Conservation (phyloP, 2,329 filamentous ascomycete genomes). For the Botrytis cinerea region DNA sequence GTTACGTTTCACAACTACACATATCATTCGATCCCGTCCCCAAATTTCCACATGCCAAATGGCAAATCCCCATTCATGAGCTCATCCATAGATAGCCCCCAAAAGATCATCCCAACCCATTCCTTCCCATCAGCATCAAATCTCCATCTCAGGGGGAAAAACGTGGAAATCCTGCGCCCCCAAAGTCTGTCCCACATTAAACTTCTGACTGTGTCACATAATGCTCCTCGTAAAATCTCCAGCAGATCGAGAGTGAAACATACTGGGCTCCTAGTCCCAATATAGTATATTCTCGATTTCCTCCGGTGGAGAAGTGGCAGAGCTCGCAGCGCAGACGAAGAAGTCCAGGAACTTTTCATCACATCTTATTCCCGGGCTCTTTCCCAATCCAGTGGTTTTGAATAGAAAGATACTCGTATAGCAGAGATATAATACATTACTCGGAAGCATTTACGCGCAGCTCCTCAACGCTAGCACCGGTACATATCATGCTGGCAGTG, state of each 20-base stretch:
- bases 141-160: not conserved
- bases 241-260: not conserved
- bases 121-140: not conserved
- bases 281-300: not conserved
- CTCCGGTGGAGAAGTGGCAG: no score
- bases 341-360: not conserved
- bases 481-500: constrained; percentile 4
- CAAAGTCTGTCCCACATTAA: not conserved
- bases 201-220: constrained; percentile 2
- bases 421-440: not conserved
- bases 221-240: not conserved
- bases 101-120: not conserved
- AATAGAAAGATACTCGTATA: not conserved
- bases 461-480: not conserved
- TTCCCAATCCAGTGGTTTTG: not conserved
- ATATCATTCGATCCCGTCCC: not conserved
- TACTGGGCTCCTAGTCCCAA: not conserved
- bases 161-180: constrained; percentile 1
- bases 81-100: not conserved
- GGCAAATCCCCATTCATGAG: not conserved
- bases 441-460: not conserved
- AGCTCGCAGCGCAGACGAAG: not conserved
- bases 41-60: not conserved
- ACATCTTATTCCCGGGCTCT: not conserved
- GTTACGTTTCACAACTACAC: not conserved